Percentiles rank a stretch among this genome's conserved stretches.
These are phyloP conservation scores for Coniferiporia sulphurascens DNA, from an alignment of 1,284 basidiomycete species.

Conservation along the genomic window DNA sequence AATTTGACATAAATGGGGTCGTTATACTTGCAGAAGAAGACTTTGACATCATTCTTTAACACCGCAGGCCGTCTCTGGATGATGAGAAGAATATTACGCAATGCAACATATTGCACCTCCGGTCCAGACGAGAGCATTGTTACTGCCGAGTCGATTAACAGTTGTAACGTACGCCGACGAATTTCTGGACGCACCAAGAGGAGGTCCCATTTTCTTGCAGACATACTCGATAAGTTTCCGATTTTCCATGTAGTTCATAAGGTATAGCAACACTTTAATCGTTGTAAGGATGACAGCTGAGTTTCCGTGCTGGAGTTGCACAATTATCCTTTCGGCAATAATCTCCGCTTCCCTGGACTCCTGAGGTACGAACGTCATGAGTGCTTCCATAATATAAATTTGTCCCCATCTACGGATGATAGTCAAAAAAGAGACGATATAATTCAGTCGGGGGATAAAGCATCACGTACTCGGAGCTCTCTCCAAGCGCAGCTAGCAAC, in stretches of 20 bases:
- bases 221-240: constrained; percentile 81
- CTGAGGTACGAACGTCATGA: constrained; percentile 91
- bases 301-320: constrained; percentile 89
- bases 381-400: constrained; percentile 94
- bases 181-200: constrained; percentile 59
- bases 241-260: constrained; percentile 99
- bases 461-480: constrained; percentile 82
- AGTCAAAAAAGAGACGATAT: constrained; percentile 3
- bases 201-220: constrained; percentile 97
- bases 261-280: constrained; percentile 91
- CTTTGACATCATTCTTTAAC: constrained; percentile 94
- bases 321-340: constrained; percentile 89
- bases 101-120: constrained; percentile 97
- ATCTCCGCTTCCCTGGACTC: constrained; percentile 86
- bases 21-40: constrained; percentile 99
- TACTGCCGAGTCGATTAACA: constrained; percentile 44
- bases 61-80: constrained; percentile 92
- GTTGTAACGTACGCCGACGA: neutral
- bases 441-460: neutral
- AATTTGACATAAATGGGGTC: constrained; percentile 99
- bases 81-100: constrained; percentile 95
- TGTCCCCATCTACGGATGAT: constrained; percentile 82
- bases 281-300: constrained; percentile 93
- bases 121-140: constrained; percentile 93
- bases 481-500: constrained; percentile 76